Conservation (phyloP, 2,329 filamentous ascomycete genomes). For the Chaetomium globosum region DNA sequence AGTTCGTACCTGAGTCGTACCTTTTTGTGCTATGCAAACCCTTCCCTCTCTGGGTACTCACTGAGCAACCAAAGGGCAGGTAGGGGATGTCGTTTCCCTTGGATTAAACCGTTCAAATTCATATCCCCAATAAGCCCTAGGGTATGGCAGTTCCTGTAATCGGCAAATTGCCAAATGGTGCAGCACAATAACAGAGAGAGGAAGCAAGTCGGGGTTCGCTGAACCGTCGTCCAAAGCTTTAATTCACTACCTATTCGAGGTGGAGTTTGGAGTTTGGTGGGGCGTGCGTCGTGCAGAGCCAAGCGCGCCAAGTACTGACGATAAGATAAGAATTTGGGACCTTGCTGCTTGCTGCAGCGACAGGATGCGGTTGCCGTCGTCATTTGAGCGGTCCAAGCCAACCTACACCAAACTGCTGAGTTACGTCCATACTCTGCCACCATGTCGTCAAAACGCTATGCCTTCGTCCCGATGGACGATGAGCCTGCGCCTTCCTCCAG, state of each 20-base stretch:
- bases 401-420: not conserved
- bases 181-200: too few species aligned
- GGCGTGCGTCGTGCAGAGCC: not conserved
- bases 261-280: not conserved
- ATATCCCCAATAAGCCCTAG: not conserved
- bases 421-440: not conserved
- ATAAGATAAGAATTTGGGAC: constrained; percentile 31
- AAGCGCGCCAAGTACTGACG: not conserved
- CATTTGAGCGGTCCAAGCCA: not conserved
- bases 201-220: too few species aligned
- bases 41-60: too few species aligned
- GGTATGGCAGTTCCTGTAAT: not conserved
- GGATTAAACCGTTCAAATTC: not conserved
- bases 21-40: too few species aligned
- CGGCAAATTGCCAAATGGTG: too few species aligned
- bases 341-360: not conserved
- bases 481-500: constrained; percentile 54
- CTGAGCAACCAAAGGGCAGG: too few species aligned
- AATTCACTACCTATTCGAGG: not conserved
- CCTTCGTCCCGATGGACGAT: constrained; percentile 68
- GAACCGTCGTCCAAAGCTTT: too few species aligned
- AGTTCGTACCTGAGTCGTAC: too few species aligned
- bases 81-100: too few species aligned
- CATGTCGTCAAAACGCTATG: constrained; percentile 61
- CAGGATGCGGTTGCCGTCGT: not conserved